Base-by-base conservation (phyloP, 2,329 filamentous ascomycete species). In the Pyrenochaeta sp. region DNA sequence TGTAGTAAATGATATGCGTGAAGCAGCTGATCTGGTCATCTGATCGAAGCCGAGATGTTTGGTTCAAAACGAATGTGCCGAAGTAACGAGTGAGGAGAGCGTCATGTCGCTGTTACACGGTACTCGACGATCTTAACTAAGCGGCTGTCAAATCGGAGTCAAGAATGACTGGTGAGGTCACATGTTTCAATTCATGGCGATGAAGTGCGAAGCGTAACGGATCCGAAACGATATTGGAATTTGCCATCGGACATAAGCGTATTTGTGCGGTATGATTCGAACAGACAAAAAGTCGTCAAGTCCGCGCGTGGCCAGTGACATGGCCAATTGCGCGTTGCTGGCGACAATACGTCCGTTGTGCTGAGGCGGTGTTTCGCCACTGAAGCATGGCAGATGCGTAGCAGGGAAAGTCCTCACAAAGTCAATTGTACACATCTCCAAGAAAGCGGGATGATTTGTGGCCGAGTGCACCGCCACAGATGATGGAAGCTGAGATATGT, bases 401-500 rank as follows among this genome's bases (percentile, higher is more conserved):
- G 55, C 49, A 43, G 36, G 18, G 38, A 24, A 45, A 27, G 49
- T 20, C 42, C 38, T 29, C 19, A 48, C 36, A 19, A 41, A 31
- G 55, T 38, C 47, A 53, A 50, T 55, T 49, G 48, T 54, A 51
- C 38, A 30, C n/a, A 27, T 17, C 35, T 45, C 55, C 58, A 62
- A 54, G 58, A 62, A 60, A 63, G 40, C 54, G 41, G 48, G 40
- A 45, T 53, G 35, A 50, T 35, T 56, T 42, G 26, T 38, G 22
- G 42, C 49, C 41, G 44, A 51, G 15, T 63, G 63, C 64, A 68
- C 64, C 58, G 64, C 64, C 65, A 67, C 64, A 65, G 22, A 31
- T 49, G 32, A 41, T 39, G 40, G 41, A 55, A 51, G 39, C 40
- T 45, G 31, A 35, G 35, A 15, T 30, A 35, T 36, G 41, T 46